Base-by-base conservation (phyloP, 1,284 basidiomycete genomes). In the Stygiomarasmius scandens region DNA sequence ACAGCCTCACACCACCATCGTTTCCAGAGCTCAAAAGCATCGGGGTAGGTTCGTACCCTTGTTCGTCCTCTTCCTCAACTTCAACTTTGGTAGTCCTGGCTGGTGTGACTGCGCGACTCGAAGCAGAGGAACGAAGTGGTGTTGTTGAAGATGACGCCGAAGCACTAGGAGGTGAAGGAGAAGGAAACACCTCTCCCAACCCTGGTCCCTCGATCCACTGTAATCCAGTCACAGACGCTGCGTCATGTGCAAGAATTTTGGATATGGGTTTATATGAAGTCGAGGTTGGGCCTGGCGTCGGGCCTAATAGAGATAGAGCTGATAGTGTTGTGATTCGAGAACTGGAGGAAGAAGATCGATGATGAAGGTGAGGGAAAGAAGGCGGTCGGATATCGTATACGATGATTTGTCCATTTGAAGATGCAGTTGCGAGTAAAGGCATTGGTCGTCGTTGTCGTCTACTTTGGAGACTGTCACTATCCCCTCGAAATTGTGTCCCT, bases 391-490 rank as follows among this genome's bases (percentile, higher is more conserved):
- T 41, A 19, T 41, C 38, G n/a, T 41, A 98, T 29, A 93, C 89
- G 68, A 98, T 94, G 38, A 98, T 91, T 0, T 94, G 87, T 1
- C 96, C 96, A 67, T 98, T 96, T 0, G 95, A 95, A 19, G 94
- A 95, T 49, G 95, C 96, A 0, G 95, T 97, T 45, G 90, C 89
- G 55, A 98, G 86, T 25, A 90, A 68, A 54, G 64, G 67, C 63
- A 16, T 60, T 54, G 20, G 62, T 61, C n/a, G n/a, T n/a, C n/a
- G n/a, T n/a, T n/a, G n/a, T n/a, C n/a, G n/a, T n/a, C n/a, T n/a
- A n/a, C n/a, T n/a, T n/a, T n/a, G n/a, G n/a, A n/a, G n/a, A n/a
- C n/a, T n/a, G n/a, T n/a, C n/a, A n/a, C n/a, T n/a, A n/a, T n/a
- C n/a, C n/a, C n/a, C n/a, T n/a, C n/a, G n/a, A n/a, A n/a, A n/a